Evolutionary conservation across 768 basidiomycete species (phyloP).

Genomic region (Mycena epipterygia): DNA sequence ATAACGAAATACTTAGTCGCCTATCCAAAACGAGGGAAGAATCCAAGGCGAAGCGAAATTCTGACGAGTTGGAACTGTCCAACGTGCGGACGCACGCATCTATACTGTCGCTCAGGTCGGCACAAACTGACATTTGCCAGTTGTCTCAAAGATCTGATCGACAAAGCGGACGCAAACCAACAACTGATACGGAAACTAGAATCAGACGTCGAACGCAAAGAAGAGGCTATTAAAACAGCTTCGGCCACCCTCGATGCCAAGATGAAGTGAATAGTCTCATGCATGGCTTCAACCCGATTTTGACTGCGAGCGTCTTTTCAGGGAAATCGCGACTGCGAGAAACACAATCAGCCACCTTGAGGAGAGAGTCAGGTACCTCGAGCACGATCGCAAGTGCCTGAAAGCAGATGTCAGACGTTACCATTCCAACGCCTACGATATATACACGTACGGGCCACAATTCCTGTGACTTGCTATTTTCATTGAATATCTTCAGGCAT

Average conservation of each 20-base stretch:
- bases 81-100: constrained; percentile 21
- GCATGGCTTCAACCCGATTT: not conserved
- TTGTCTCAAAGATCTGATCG: constrained; percentile 22
- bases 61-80: constrained; percentile 3
- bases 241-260: not conserved
- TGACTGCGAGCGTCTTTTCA: not conserved
- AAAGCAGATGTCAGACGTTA: constrained; percentile 7
- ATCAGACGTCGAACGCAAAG: constrained; percentile 11
- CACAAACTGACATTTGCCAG: not conserved
- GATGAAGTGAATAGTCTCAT: not conserved
- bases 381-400: constrained; percentile 14
- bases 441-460: not conserved
- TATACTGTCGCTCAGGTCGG: not conserved
- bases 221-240: not conserved
- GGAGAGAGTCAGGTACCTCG: constrained; percentile 5
- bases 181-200: constrained; percentile 15
- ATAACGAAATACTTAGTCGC: not conserved
- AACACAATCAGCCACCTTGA: constrained; percentile 2
- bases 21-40: constrained; percentile 1
- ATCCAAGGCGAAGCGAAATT: constrained; percentile 6
- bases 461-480: not conserved
- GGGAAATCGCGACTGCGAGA: not conserved
- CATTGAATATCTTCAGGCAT: constrained; percentile 4
- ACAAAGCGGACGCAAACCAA: constrained; percentile 11
- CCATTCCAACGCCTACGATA: not conserved